A percentile compares a stretch with the other conserved stretches of the same genome.
These are phyloP conservation scores for Ganoderma meredithae DNA, from an alignment of 1,284 basidiomycete genomes.

Conservation along the genomic window DNA sequence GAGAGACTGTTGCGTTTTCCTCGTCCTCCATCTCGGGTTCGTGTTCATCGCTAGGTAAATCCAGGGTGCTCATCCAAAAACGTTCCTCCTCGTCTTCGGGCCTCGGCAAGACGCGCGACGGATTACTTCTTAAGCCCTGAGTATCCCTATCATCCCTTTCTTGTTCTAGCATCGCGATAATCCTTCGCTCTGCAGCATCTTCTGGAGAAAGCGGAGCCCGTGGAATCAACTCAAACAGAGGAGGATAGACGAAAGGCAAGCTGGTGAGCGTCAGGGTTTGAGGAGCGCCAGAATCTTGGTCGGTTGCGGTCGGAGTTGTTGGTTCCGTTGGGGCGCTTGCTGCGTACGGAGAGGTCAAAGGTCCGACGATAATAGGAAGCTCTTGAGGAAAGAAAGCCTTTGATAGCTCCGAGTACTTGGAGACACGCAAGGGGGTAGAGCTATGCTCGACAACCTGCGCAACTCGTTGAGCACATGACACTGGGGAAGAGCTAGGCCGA, in stretches of 20 bases:
- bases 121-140: conserved; percentile 39
- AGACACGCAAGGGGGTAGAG: neutral
- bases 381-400: neutral
- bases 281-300: neutral
- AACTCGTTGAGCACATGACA: neutral
- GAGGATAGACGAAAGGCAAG: conserved; percentile 64
- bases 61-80: conserved; percentile 15
- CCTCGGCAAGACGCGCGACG: neutral
- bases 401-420: neutral
- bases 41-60: conserved; percentile 6
- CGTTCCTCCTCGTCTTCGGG: conserved; percentile 24
- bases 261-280: conserved; percentile 17
- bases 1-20: neutral
- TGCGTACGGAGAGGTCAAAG: conserved; percentile 1
- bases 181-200: conserved; percentile 51
- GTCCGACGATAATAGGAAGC: conserved; percentile 6
- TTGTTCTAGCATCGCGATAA: conserved; percentile 49
- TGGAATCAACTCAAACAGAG: conserved; percentile 42
- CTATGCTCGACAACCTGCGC: neutral
- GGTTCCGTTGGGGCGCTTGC: conserved; percentile 33
- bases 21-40: neutral
- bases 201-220: conserved; percentile 47
- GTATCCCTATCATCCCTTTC: conserved; percentile 47
- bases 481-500: neutral
- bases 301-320: conserved; percentile 28